Base-by-base conservation (phyloP, 169 alveolate species). In the Eimeria praecox region DNA sequence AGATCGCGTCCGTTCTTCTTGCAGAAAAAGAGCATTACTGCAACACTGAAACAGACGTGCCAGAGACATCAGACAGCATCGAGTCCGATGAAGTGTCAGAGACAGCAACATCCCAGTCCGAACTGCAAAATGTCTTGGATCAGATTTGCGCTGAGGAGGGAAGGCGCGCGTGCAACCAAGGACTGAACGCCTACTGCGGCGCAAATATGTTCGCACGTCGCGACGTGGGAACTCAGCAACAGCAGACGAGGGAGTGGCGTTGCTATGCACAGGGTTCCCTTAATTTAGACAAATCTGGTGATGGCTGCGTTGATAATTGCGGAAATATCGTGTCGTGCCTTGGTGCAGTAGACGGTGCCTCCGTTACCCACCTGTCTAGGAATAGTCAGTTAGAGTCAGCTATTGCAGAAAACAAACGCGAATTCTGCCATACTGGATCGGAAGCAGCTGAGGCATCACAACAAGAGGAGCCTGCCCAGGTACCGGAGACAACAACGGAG, bases 281-380 rank as follows among this genome's bases (percentile, higher is more conserved):
- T n/a, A 66, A 78, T 38, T 77, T 77, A 38, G 33, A 16, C 42
- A 42, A 24, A 27, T 40, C 87, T 42, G 87, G 87, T 24, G 62
- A 42, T 40, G 87, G 87, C 33, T 77, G 87, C 9, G 87, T 77
- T 35, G 87, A 77, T 62, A 40, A 77, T 5, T 77, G 87, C 44
- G 87, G 87, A 40, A 42, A 38, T 8, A 3, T 77, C 59, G 44
- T 6, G 4, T 4, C 40, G 35, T 77, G 87, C 87, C 87, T 30
- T 27, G 87, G 87, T n/a, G 59, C 64, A 33, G 87, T 77, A 22
- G 44, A 44, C 22, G 87, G 87, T 12, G 3, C 59, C 16, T 77
- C 87, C 16, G 14, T 62, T 9, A 42, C 56, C 16, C 87, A 77
- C 87, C 40, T 77, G 22, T 42, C 87, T 2, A 59, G 87, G 8